Evolutionary conservation across 2,329 filamentous ascomycete genomes (phyloP).

Genomic region (Pseudogymnoascus destructans): DNA sequence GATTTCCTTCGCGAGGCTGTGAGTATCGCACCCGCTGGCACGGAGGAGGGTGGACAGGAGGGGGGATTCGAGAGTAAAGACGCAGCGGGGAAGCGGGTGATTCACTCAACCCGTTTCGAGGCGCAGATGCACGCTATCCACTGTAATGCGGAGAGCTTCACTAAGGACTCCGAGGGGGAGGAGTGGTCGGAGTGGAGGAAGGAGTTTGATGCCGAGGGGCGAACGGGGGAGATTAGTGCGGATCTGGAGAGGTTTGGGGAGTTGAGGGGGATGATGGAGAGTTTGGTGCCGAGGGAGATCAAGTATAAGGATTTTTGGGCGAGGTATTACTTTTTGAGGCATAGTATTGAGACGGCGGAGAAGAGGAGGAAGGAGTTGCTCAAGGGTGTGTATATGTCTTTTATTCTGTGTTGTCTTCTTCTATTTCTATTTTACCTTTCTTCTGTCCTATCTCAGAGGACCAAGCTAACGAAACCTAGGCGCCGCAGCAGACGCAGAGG

Average conservation of each 20-base stretch:
- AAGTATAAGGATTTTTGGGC: constrained; percentile 85
- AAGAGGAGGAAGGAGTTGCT: constrained; percentile 75
- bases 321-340: constrained; percentile 86
- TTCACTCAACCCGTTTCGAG: constrained; percentile 88
- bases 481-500: constrained; percentile 53
- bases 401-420: constrained; percentile 4
- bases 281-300: constrained; percentile 84
- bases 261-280: constrained; percentile 81
- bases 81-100: constrained; percentile 76
- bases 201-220: constrained; percentile 66
- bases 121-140: constrained; percentile 94
- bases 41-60: constrained; percentile 38
- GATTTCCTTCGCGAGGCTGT: constrained; percentile 88
- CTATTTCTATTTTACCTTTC: constrained; percentile 16
- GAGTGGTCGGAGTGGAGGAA: constrained; percentile 64
- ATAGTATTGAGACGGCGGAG: constrained; percentile 89
- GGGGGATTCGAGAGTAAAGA: constrained; percentile 93
- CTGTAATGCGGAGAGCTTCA: constrained; percentile 68
- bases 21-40: constrained; percentile 61
- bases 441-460: too few species aligned
- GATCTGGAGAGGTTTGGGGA: constrained; percentile 82
- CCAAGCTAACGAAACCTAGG: constrained; percentile 15
- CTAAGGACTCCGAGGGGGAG: constrained; percentile 61
- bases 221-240: constrained; percentile 68
- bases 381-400: constrained; percentile 50